A percentile compares a stretch with the other conserved stretches of the same genome.
phyloP scores from a whole-genome alignment of 371 early-diverging fungal species.

The Encephalitozoon cuniculi region DNA sequence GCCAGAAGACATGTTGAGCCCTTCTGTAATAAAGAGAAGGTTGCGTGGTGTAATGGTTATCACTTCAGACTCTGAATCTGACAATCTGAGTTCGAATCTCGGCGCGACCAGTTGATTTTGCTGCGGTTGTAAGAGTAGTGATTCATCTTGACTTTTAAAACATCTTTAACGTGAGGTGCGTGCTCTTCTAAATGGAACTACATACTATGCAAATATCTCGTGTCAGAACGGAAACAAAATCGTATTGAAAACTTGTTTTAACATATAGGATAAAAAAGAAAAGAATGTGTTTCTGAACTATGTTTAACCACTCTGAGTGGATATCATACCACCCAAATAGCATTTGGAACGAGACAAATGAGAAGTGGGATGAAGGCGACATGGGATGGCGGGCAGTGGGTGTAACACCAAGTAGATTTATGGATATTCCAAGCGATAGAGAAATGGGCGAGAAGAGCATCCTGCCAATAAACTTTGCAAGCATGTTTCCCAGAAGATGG shows the following conservation, averaged over 20 bases:
- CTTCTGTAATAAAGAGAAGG: too few species aligned
- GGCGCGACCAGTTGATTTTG: conserved; percentile 31
- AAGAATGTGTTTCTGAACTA: background rate
- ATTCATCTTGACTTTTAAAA: too few species aligned
- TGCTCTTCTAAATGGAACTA: too few species aligned
- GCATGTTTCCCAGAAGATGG: background rate
- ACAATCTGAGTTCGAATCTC: conserved; percentile 51
- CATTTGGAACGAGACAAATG: conserved; percentile 29
- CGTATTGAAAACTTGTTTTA: conserved; percentile 1
- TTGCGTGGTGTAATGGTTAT: conserved; percentile 50
- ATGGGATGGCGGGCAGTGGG: conserved; percentile 31
- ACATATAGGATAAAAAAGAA: background rate
- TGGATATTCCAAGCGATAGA: background rate
- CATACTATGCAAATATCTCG: background rate
- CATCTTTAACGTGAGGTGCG: too few species aligned
- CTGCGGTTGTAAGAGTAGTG: too few species aligned
- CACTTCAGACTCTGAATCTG: conserved; percentile 52
- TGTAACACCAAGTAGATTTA: background rate
- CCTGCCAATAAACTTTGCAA: background rate
- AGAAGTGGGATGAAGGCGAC: conserved; percentile 22
- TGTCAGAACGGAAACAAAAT: background rate
- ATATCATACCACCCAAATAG: background rate
- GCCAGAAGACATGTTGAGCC: too few species aligned
- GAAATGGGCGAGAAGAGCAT: background rate
- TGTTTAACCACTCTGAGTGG: background rate